phyloP scores from a whole-genome alignment of 1,139 yeast genomes.

The Lizanozyma gosingica region DNA sequence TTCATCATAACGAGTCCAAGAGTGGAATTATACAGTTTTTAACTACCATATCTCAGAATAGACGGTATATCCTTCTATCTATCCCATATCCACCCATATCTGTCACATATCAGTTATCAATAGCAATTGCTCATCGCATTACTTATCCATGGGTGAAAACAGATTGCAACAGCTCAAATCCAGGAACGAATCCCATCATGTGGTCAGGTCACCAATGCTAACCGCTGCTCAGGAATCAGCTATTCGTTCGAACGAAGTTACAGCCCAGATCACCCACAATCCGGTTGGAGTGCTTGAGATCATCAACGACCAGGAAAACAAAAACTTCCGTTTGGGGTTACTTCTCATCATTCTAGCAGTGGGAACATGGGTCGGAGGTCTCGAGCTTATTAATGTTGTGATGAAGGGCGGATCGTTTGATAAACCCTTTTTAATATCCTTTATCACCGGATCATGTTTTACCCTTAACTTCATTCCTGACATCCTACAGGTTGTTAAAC shows the following conservation, averaged over 20 bases:
- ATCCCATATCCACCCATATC: too few relatives aligned
- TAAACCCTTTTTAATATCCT: conserved; percentile 41
- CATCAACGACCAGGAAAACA: conserved; percentile 36
- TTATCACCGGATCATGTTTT: conserved; percentile 40
- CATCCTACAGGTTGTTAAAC: conserved; percentile 3
- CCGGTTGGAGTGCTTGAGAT: conserved; percentile 34
- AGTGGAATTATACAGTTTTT: too few relatives aligned
- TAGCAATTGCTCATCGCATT: too few relatives aligned
- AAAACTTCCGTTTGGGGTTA: conserved; percentile 35
- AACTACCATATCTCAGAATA: too few relatives aligned
- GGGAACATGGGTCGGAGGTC: conserved; percentile 39
- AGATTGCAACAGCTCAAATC: neutral
- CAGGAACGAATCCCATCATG: neutral
- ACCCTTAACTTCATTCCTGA: conserved; percentile 37
- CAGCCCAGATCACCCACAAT: conserved; percentile 11
- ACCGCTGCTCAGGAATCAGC: neutral
- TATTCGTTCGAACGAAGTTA: neutral
- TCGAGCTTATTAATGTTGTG: conserved; percentile 40
- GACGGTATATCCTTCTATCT: too few relatives aligned
- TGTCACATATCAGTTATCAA: too few relatives aligned
- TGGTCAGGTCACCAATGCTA: neutral
- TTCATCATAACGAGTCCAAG: too few relatives aligned
- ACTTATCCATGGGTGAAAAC: neutral
- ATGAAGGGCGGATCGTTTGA: conserved; percentile 39
- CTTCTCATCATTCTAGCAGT: conserved; percentile 32